Conservation (phyloP, 129 eudicot species). For the Mikania micrantha region DNA sequence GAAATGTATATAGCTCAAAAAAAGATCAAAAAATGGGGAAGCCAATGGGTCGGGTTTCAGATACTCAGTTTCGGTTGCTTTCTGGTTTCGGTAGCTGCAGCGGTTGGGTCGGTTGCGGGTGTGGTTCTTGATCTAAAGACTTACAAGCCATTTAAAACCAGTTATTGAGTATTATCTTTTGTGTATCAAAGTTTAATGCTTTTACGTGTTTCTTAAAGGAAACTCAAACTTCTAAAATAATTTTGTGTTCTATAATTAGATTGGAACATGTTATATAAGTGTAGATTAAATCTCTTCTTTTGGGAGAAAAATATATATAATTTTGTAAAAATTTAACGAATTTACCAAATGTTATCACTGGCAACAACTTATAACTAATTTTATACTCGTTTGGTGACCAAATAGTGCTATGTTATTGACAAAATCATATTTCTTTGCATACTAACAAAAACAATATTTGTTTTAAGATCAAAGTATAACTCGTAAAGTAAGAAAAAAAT, state of each 20-base stretch:
- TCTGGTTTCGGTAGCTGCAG: slow-evolving; percentile 56
- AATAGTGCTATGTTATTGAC: too few species aligned
- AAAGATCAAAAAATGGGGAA: slow-evolving; percentile 48
- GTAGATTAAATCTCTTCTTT: neutral
- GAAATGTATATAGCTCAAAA: slow-evolving; percentile 66
- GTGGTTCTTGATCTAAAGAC: slow-evolving; percentile 41
- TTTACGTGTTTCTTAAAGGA: neutral
- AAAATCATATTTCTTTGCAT: too few species aligned
- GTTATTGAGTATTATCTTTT: slow-evolving; percentile 21
- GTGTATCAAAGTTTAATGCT: neutral
- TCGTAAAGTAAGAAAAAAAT: too few species aligned
- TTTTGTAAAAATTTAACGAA: too few species aligned
- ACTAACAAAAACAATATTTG: too few species aligned
- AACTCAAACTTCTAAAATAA: neutral
- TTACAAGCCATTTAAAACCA: slow-evolving; percentile 52
- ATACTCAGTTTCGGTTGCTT: slow-evolving; percentile 49
- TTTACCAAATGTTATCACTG: too few species aligned
- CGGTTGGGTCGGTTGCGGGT: slow-evolving; percentile 55
- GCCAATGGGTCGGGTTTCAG: slow-evolving; percentile 48
- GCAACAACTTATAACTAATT: too few species aligned
- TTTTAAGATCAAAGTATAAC: too few species aligned
- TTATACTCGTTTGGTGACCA: too few species aligned
- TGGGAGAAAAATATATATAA: too few species aligned
- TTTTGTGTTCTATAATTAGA: too few species aligned
- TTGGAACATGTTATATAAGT: neutral